phyloP scores from a whole-genome alignment of 1,284 basidiomycete genomes.

The Athelia psychrophila region DNA sequence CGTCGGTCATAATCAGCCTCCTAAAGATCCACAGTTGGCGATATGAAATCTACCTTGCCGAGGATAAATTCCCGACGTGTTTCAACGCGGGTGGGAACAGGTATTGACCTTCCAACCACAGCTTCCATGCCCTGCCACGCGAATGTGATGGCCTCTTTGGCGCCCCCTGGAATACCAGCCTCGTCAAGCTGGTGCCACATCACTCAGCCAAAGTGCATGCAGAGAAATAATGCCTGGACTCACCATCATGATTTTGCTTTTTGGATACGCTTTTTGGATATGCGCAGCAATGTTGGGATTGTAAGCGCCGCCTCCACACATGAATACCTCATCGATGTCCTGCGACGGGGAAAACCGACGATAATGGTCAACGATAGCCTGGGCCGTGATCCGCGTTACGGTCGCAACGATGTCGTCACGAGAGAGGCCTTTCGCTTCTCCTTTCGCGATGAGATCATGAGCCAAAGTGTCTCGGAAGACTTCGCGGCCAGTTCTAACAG shows the following conservation, averaged over 20 bases:
- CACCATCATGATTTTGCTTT: conserved; percentile 4
- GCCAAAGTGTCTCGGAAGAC: conserved; percentile 6
- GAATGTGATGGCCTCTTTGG: conserved; percentile 6
- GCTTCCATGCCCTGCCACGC: conserved; percentile 6
- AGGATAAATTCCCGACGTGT: conserved; percentile 2
- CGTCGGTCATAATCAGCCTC: background rate
- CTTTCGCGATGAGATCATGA: conserved; percentile 2
- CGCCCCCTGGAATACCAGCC: conserved; percentile 3
- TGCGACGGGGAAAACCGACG: background rate
- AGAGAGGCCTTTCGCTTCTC: conserved; percentile 4
- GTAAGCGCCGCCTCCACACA: conserved; percentile 6
- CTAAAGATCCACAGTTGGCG: background rate
- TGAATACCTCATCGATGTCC: conserved; percentile 3
- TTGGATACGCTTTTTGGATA: conserved; percentile 4
- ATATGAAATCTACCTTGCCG: conserved; percentile 1
- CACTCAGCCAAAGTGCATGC: background rate
- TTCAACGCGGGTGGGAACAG: conserved; percentile 4
- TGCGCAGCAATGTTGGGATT: conserved; percentile 3
- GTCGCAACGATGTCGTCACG: conserved; percentile 4
- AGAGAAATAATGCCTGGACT: background rate
- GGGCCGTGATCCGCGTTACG: conserved; percentile 4
- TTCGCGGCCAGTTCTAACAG: conserved; percentile 2
- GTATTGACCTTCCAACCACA: conserved; percentile 3
- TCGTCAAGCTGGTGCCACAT: background rate
- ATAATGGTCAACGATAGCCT: conserved; percentile 3